phyloP scores from a whole-genome alignment of 345 rosid genomes.

The Citrus medica region DNA sequence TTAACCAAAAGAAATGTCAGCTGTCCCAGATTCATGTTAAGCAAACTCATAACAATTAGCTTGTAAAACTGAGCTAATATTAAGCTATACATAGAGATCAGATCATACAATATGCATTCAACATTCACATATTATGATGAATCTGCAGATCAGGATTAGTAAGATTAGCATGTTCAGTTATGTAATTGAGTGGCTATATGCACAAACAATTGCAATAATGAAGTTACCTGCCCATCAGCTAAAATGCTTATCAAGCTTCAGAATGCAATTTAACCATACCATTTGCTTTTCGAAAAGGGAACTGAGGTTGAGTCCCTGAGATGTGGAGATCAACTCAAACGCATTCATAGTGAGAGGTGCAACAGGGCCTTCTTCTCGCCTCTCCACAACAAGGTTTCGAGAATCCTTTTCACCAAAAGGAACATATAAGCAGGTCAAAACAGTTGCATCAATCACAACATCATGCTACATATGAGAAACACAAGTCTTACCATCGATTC shows the following conservation, averaged over 20 bases:
- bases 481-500: slow-evolving; percentile 62
- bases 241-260: background rate
- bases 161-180: background rate
- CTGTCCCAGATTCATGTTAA: slow-evolving; percentile 7
- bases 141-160: background rate
- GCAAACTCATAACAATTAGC: background rate
- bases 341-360: slow-evolving; percentile 94
- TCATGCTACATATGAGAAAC: slow-evolving; percentile 7
- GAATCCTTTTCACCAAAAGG: slow-evolving; percentile 45
- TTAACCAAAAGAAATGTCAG: slow-evolving; percentile 20
- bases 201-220: slow-evolving; percentile 1
- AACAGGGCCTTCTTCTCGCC: slow-evolving; percentile 61
- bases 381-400: slow-evolving; percentile 82
- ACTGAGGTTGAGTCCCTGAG: slow-evolving; percentile 96
- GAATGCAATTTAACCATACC: slow-evolving; percentile 37
- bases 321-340: slow-evolving; percentile 92
- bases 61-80: background rate
- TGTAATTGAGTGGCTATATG: background rate
- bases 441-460: background rate
- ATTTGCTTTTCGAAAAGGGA: slow-evolving; percentile 92
- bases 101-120: background rate
- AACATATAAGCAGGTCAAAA: slow-evolving; percentile 18
- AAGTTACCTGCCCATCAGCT: background rate
- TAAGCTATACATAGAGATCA: background rate
- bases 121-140: background rate